phyloP scores from a whole-genome alignment of 306 rosid species.

The Prunus fruticosa region DNA sequence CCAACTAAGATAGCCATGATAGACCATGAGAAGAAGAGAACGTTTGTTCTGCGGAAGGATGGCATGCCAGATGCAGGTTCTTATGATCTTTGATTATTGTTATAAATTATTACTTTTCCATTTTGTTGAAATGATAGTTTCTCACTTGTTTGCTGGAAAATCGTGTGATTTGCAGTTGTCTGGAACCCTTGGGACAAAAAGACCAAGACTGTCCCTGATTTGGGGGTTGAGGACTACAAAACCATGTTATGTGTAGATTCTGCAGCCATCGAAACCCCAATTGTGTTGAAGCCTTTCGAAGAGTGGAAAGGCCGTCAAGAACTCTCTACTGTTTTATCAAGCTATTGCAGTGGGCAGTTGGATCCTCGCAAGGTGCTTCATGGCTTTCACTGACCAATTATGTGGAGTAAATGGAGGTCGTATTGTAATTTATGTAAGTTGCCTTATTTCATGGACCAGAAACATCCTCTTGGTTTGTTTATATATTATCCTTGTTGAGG shows the following conservation, averaged over 20 bases:
- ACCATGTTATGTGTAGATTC: slow-evolving; percentile 65
- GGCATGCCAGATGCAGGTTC: slow-evolving; percentile 75
- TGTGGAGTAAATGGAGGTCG: slow-evolving; percentile 20
- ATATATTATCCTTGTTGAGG: neutral
- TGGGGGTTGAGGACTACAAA: slow-evolving; percentile 72
- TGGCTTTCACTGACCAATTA: slow-evolving; percentile 41
- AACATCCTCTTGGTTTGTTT: slow-evolving; percentile 21
- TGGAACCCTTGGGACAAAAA: slow-evolving; percentile 86
- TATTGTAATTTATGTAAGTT: neutral
- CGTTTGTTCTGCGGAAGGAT: slow-evolving; percentile 60
- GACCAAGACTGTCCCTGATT: slow-evolving; percentile 56
- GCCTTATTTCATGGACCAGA: slow-evolving; percentile 8
- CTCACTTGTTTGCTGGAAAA: neutral
- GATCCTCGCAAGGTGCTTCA: slow-evolving; percentile 68
- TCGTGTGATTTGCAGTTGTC: slow-evolving; percentile 40
- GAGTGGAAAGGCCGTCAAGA: slow-evolving; percentile 84
- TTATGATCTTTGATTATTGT: neutral
- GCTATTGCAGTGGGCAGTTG: slow-evolving; percentile 85
- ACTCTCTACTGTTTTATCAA: slow-evolving; percentile 64
- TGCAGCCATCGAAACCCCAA: slow-evolving; percentile 56
- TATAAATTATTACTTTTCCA: neutral
- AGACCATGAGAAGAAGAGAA: slow-evolving; percentile 82
- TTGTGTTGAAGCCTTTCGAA: slow-evolving; percentile 59
- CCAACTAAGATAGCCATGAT: slow-evolving; percentile 69
- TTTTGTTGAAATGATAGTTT: neutral